Conservation (phyloP, 2,329 filamentous ascomycete genomes). For the Fusarium nurragi region DNA sequence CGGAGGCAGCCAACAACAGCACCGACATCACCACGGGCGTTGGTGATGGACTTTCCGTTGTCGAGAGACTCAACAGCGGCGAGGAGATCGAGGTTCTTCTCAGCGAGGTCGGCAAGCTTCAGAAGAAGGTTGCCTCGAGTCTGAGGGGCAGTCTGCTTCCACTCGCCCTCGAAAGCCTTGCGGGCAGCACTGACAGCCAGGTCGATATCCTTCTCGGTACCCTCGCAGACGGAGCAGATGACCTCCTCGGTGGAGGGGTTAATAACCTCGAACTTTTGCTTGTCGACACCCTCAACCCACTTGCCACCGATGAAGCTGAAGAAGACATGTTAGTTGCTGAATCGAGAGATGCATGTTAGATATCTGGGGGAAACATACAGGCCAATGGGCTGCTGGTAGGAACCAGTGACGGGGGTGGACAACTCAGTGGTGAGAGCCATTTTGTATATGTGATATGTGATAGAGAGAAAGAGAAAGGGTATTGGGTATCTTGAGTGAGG, state of each 20-base stretch:
- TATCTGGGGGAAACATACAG: slow-evolving; percentile 58
- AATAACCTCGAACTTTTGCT: slow-evolving; percentile 91
- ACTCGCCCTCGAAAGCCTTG: slow-evolving; percentile 81
- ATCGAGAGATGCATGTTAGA: not conserved
- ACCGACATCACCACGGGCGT: slow-evolving; percentile 79
- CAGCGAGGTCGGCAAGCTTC: slow-evolving; percentile 82
- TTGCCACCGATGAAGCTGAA: slow-evolving; percentile 91
- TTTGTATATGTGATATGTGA: slow-evolving; percentile 32
- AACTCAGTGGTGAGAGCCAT: slow-evolving; percentile 64
- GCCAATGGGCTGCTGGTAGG: slow-evolving; percentile 68
- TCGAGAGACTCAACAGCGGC: slow-evolving; percentile 87
- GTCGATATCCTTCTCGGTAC: slow-evolving; percentile 85
- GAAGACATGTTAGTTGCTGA: slow-evolving; percentile 32
- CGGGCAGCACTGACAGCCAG: slow-evolving; percentile 86
- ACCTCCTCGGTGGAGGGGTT: slow-evolving; percentile 87
- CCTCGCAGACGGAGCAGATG: slow-evolving; percentile 84
- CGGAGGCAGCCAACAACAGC: slow-evolving; percentile 76
- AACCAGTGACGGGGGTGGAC: slow-evolving; percentile 72
- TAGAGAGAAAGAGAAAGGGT: slow-evolving; percentile 7
- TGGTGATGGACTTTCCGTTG: slow-evolving; percentile 82
- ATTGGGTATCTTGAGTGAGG: slow-evolving; percentile 40
- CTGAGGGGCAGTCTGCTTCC: slow-evolving; percentile 74
- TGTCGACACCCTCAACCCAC: slow-evolving; percentile 80
- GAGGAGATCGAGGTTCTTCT: slow-evolving; percentile 80
- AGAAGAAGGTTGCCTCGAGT: slow-evolving; percentile 74